phyloP scores from a whole-genome alignment of 1,284 basidiomycete species.

The Sanghuangporus sanghuang region DNA sequence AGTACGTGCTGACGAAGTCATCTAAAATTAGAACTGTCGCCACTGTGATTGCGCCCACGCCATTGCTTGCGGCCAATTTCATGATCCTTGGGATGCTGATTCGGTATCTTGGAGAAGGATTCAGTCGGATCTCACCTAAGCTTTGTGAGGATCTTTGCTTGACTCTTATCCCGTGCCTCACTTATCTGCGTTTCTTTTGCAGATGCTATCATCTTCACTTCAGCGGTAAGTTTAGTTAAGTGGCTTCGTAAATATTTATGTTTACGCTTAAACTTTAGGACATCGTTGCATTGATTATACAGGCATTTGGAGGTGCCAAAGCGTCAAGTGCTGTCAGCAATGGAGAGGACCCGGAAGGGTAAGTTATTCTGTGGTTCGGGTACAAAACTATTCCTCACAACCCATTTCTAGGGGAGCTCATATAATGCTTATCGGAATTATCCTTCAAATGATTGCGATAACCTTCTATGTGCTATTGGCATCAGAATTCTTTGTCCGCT shows the following conservation, averaged over 20 bases:
- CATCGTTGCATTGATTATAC: slow-evolving; percentile 45
- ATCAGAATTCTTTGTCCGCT: slow-evolving; percentile 44
- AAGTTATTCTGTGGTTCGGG: neutral
- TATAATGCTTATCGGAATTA: slow-evolving; percentile 55
- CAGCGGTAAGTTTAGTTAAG: slow-evolving; percentile 31
- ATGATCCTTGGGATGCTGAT: slow-evolving; percentile 17
- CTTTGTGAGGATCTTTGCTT: slow-evolving; percentile 12
- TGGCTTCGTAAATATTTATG: too few relatives aligned
- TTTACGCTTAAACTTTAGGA: slow-evolving; percentile 31
- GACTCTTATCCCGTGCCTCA: too few relatives aligned
- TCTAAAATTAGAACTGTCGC: slow-evolving; percentile 10
- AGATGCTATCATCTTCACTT: slow-evolving; percentile 49
- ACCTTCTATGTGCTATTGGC: slow-evolving; percentile 36
- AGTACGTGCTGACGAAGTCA: neutral
- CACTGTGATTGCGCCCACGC: slow-evolving; percentile 18
- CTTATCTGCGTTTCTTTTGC: neutral
- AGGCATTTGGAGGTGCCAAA: slow-evolving; percentile 51
- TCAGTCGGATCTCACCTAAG: slow-evolving; percentile 15
- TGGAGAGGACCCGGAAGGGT: slow-evolving; percentile 17
- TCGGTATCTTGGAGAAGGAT: slow-evolving; percentile 11
- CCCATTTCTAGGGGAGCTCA: slow-evolving; percentile 31
- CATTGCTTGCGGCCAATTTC: slow-evolving; percentile 16
- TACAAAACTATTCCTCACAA: slow-evolving; percentile 1
- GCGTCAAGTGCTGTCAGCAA: slow-evolving; percentile 36
- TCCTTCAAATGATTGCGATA: slow-evolving; percentile 48